Base-by-base conservation (phyloP, 352 stramenopile genomes). In the Phytopythium vexans region DNA sequence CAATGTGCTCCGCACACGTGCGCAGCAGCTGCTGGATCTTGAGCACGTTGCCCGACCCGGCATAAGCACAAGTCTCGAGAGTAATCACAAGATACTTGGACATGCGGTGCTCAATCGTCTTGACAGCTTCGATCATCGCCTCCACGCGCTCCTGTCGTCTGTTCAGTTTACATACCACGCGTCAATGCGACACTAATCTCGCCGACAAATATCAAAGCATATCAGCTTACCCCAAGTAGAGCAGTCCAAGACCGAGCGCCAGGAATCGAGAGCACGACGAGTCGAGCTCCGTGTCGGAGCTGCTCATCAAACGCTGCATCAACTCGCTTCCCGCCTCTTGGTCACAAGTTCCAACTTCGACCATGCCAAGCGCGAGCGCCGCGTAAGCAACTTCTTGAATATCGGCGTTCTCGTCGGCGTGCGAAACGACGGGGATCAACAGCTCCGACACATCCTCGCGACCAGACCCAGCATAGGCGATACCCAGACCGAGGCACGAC, bases 21-120 rank as follows among this genome's bases (percentile, higher is more conserved):
- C 97, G 96, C 35, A 99, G 78, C 72, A 99, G 90, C 70, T 98
- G 82, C 74, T 99, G 97, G 15, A 99, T 93, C 78, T 98, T 98
- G 41, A 99, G 71, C 48, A 99, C 97, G 66, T 99, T 99, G 8
- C 97, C 97, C 42, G 95, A 98, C 32, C 96, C 97, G 58, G 97
- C 95, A 71, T 99, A 99, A 8, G 97, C 97, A 55, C 92, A 99
- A 10, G 96, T 99, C 64, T 99, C 94, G n/a, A 99, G 71, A 45
- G 97, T 96, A 40, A 99, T 95, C 36, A 89, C 89, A 41, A 98
- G 83, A 70, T 98, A 99, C 70, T 98, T 98, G 9, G 92, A 96
- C 68, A 99, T 98, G 58, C 86, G 81, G 78, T 99, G 96, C 56
- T 99, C 96, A 43, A 99, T 98, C 8, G 97, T 99, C 72, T 98